These are phyloP conservation scores for Yamadazyma sp. DNA, from an alignment of 805 yeast genomes.

Conservation along the genomic window DNA sequence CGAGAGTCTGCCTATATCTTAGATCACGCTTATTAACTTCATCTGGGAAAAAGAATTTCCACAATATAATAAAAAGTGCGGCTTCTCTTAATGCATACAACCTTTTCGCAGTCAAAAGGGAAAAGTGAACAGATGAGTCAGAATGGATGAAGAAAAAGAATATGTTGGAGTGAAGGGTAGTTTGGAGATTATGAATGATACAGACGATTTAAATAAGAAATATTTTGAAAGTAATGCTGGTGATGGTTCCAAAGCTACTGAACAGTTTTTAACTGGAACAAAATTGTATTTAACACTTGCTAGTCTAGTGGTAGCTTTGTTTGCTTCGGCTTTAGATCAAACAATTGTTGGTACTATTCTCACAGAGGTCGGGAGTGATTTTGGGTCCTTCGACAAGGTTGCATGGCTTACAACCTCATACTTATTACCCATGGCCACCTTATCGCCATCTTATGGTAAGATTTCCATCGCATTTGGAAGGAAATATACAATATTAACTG, in stretches of 20 bases:
- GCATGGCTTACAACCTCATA: slow-evolving; percentile 62
- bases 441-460: slow-evolving; percentile 58
- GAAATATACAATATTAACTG: slow-evolving; percentile 44
- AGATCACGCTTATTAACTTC: too few relatives aligned
- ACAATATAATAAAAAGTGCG: too few relatives aligned
- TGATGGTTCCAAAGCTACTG: slow-evolving; percentile 36
- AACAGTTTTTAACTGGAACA: slow-evolving; percentile 31
- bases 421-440: slow-evolving; percentile 50
- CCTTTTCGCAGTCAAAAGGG: too few relatives aligned
- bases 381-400: slow-evolving; percentile 47
- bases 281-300: slow-evolving; percentile 22
- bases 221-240: slow-evolving; percentile 40
- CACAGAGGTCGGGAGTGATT: slow-evolving; percentile 47
- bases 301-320: slow-evolving; percentile 29
- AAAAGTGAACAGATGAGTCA: too few relatives aligned
- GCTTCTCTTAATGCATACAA: too few relatives aligned
- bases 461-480: slow-evolving; percentile 57
- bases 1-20: too few relatives aligned
- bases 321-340: slow-evolving; percentile 52
- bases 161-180: too few relatives aligned
- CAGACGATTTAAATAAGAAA: slow-evolving; percentile 10
- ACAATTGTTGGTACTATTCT: slow-evolving; percentile 56
- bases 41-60: too few relatives aligned
- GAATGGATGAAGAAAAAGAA: too few relatives aligned
- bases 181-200: too few relatives aligned